Base-by-base conservation (phyloP, 2,329 filamentous ascomycete genomes). In the Phoma sp. region DNA sequence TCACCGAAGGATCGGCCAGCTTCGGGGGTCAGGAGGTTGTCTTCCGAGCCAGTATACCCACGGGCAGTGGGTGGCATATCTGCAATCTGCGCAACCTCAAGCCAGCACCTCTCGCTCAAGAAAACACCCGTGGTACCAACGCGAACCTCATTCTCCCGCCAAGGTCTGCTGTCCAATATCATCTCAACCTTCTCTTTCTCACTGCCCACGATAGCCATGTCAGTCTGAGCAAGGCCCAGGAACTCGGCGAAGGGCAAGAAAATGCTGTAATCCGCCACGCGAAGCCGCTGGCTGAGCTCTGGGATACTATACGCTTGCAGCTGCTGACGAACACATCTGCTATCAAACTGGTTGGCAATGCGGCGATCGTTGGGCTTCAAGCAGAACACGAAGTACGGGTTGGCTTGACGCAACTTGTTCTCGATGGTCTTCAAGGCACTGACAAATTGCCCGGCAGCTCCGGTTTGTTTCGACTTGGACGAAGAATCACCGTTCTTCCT, bases 301-400 rank as follows among this genome's bases (percentile, higher is more conserved):
- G 93, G 93, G 68, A 99, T 96, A 29, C 95, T 95, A 64, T 98
- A 91, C 0, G 92, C 96, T 72, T 98, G 94, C 1, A 99, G 85
- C 73, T 99, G 95, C 10, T 90, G 91, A 4, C 95, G 88, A 21
- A 99, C 95, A 73, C 95, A 99, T 76, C 98, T 98, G 84, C 92
- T 97, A 76, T 99, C 95, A 67, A 98, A 99, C 71, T 99, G 95
- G 65, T 99, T 99, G 58, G 95, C 94, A 63, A 99, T 99, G 44
- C 95, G 88, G 48, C 95, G 86, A 73, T 99, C 95, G 66, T 99
- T 99, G 21, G 95, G 94, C 77, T 99, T 99, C 61, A 99, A 78
- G 70, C 95, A 99, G 77, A 99, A 97, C 39, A 99, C 85, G 67
- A 97, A 98, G 77, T 99, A 99, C 0, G 90, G 86, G 69, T 99